phyloP scores from a whole-genome alignment of 192 early-diverging fungal genomes.

The Martensiomyces pterosporus region DNA sequence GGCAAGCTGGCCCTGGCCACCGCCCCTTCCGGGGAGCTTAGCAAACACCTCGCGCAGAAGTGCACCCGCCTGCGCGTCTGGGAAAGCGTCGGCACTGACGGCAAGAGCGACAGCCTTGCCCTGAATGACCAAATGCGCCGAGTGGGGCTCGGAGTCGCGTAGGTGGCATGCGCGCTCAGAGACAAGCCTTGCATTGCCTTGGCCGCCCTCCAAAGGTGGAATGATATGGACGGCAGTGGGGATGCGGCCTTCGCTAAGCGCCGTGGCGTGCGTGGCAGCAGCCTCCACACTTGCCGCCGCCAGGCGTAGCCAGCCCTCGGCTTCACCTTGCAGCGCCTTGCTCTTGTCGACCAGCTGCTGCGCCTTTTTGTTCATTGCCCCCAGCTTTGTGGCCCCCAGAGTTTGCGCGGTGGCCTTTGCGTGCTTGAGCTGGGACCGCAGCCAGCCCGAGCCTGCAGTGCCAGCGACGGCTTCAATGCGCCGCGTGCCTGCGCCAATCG shows the following conservation, averaged over 20 bases:
- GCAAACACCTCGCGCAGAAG: constrained; percentile 66
- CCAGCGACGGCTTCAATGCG: constrained; percentile 95
- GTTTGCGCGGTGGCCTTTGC: constrained; percentile 57
- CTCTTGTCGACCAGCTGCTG: constrained; percentile 13
- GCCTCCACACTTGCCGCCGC: constrained; percentile 22
- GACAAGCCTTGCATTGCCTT: constrained; percentile 18
- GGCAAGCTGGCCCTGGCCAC: constrained; percentile 32
- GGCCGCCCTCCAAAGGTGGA: neutral
- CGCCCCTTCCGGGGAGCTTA: constrained; percentile 53
- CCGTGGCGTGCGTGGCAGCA: constrained; percentile 24
- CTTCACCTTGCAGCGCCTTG: constrained; percentile 12
- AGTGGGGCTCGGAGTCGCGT: constrained; percentile 20
- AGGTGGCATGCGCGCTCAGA: constrained; percentile 25
- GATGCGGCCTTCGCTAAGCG: constrained; percentile 11
- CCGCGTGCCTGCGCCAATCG: constrained; percentile 93
- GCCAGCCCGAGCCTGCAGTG: constrained; percentile 68
- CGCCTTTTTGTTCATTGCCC: constrained; percentile 57
- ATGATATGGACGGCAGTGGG: constrained; percentile 25
- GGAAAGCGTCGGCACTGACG: constrained; percentile 64
- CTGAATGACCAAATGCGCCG: constrained; percentile 60
- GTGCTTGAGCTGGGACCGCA: constrained; percentile 62
- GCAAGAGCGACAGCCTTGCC: constrained; percentile 74
- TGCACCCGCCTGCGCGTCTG: constrained; percentile 73
- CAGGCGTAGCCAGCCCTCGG: constrained; percentile 24
- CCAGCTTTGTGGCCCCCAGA: constrained; percentile 57